These are phyloP conservation scores for Colletotrichum siamense DNA, from an alignment of 2,329 filamentous ascomycete genomes.

Conservation along the genomic window DNA sequence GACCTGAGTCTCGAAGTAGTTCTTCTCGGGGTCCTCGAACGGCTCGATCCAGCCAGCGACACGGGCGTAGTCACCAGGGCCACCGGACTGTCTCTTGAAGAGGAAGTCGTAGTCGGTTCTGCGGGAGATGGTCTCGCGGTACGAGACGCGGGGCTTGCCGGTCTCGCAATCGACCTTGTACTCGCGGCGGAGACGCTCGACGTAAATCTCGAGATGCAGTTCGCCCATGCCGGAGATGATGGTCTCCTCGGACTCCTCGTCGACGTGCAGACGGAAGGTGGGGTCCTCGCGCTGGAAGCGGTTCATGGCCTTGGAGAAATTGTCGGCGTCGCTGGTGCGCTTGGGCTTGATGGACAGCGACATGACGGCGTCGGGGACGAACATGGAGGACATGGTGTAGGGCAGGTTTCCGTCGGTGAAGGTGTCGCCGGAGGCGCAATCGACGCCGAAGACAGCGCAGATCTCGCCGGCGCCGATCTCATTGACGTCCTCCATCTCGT, in stretches of 20 bases:
- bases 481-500: conserved; percentile 96
- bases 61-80: conserved; percentile 93
- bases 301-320: conserved; percentile 98
- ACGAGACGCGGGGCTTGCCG: conserved; percentile 96
- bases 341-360: conserved; percentile 98
- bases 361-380: conserved; percentile 96
- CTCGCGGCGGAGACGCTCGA: conserved; percentile 95
- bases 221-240: conserved; percentile 99
- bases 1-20: conserved; percentile 87
- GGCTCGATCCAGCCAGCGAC: conserved; percentile 94
- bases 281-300: conserved; percentile 98
- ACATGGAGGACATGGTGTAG: conserved; percentile 98
- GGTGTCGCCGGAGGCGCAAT: conserved; percentile 96
- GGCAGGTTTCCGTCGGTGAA: conserved; percentile 93
- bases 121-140: conserved; percentile 89
- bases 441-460: conserved; percentile 96
- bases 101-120: conserved; percentile 88
- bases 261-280: conserved; percentile 94
- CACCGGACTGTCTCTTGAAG: conserved; percentile 93
- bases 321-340: conserved; percentile 86
- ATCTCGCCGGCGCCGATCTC: conserved; percentile 97
- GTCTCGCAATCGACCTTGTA: conserved; percentile 96
- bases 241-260: conserved; percentile 91
- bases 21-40: conserved; percentile 72
- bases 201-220: conserved; percentile 94